Evolutionary conservation across 495 filamentous ascomycete genomes (phyloP).

Genomic region (Evernia prunastri): DNA sequence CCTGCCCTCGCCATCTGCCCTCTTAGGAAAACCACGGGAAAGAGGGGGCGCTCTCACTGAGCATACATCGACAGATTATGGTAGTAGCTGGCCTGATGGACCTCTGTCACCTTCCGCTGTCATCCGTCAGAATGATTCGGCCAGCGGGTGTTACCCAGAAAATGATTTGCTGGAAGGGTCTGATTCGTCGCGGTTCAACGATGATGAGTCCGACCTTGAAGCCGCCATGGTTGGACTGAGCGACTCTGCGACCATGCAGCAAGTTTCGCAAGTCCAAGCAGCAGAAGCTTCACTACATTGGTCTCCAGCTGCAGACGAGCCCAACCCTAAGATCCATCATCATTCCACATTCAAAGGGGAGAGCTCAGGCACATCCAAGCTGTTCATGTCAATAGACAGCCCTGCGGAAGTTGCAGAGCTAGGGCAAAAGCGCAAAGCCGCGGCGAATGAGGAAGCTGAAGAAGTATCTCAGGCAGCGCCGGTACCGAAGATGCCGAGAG

Average conservation of each 20-base stretch:
- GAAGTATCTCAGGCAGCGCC: slow-evolving; percentile 1
- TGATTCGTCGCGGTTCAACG: slow-evolving; percentile 2
- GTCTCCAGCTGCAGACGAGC: not conserved
- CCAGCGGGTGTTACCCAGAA: not conserved
- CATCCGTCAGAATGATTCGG: slow-evolving; percentile 1
- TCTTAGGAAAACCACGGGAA: slow-evolving; percentile 17
- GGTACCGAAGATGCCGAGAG: slow-evolving; percentile 8
- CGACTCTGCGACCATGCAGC: slow-evolving; percentile 18
- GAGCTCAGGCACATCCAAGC: slow-evolving; percentile 2
- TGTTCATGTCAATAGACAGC: slow-evolving; percentile 19
- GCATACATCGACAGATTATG: slow-evolving; percentile 1
- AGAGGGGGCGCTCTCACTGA: not conserved
- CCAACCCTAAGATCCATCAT: not conserved
- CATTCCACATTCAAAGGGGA: not conserved
- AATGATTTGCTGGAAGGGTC: not conserved
- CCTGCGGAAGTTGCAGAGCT: slow-evolving; percentile 20
- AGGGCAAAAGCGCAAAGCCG: slow-evolving; percentile 14
- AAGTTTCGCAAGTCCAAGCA: not conserved
- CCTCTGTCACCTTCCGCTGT: slow-evolving; percentile 7
- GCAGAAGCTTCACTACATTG: not conserved
- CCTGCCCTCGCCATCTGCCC: slow-evolving; percentile 38
- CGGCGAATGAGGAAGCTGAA: slow-evolving; percentile 3
- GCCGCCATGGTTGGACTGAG: slow-evolving; percentile 20
- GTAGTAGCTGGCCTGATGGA: slow-evolving; percentile 8
- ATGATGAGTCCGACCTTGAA: slow-evolving; percentile 17